These are phyloP conservation scores for Coccomyxa sp. DNA, from an alignment of 139 green algal genomes.

Conservation along the genomic window DNA sequence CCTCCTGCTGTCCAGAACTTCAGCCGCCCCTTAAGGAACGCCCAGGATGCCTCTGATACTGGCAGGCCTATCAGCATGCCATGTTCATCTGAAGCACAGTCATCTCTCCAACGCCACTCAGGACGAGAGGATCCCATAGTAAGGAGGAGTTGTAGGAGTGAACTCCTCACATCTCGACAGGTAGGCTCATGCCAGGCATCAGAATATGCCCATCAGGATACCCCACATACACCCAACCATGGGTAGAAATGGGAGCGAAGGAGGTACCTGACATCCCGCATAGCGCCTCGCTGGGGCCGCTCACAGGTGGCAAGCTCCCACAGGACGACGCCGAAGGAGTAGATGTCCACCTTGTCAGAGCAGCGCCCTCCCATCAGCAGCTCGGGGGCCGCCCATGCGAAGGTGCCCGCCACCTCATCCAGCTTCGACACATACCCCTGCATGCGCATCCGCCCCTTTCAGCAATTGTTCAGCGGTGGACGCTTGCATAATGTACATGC, in stretches of 20 bases:
- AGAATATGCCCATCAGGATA: too few species aligned
- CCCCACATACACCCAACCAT: too few species aligned
- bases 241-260: too few species aligned
- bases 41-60: too few species aligned
- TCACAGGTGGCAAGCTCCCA: conserved; percentile 28
- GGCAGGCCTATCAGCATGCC: too few species aligned
- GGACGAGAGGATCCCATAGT: neutral
- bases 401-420: conserved; percentile 7
- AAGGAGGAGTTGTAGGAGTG: neutral
- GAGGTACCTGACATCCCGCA: conserved; percentile 4
- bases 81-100: neutral
- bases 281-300: conserved; percentile 16
- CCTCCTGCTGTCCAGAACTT: too few species aligned
- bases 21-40: too few species aligned
- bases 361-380: conserved; percentile 20
- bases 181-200: neutral
- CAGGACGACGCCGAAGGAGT: conserved; percentile 23
- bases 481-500: too few species aligned
- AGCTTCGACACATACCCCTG: conserved; percentile 5
- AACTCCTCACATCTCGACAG: neutral
- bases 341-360: conserved; percentile 29
- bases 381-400: conserved; percentile 24
- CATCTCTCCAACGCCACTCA: neutral
- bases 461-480: too few species aligned
- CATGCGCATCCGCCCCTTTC: too few species aligned